Evolutionary conservation across 2,329 filamentous ascomycete species (phyloP), one percentile per base, ranked within the genome.

Genomic region (Diaporthe velutina): DNA sequence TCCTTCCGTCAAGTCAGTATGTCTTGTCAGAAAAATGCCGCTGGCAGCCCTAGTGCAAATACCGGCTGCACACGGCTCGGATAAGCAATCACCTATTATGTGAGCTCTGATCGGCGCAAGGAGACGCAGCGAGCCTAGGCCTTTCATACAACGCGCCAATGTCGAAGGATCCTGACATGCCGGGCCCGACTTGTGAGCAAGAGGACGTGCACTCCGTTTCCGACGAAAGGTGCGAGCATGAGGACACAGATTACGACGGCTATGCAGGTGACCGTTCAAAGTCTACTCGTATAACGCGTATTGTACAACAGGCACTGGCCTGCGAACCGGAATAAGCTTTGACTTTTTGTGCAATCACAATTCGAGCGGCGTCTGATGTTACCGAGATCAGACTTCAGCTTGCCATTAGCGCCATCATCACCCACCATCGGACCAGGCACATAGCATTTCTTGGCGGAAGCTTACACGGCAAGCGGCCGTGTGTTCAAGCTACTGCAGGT

Each of bases 331-430:
- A 10, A 10, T 50, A 30, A 50, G 40, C 42, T 50, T 66, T 66
- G 28, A 66, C 42, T 2, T 66, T 33, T n/a, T 30, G 60, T 33
- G 60, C 60, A 48, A 66, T 66, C 60, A 66, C 42, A 66, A 50
- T 48, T 40, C 28, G 42, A 17, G 60, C 42, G 42, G 60, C 60
- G 35, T 48, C 19, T 66, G 60, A 66, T 66, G 60, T 50, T 66
- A 35, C 60, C 5, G 42, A 25, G 60, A 48, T 66, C 60, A 66
- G 60, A 66, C 60, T 35, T 15, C 58, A 50, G 42, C 5, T 10
- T 9, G 60, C 60, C 60, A 66, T 66, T 30, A 50, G 60, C 38
- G 25, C 58, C 58, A 3, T 30, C 15, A 30, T 61, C 58, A 61
- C 58, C 38, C 28, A 48, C 40, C 60, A 64, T 64, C 60, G 60